These are phyloP conservation scores for Carex scoparia DNA, from an alignment of 176 grass and related monocot genomes.

Conservation along the genomic window DNA sequence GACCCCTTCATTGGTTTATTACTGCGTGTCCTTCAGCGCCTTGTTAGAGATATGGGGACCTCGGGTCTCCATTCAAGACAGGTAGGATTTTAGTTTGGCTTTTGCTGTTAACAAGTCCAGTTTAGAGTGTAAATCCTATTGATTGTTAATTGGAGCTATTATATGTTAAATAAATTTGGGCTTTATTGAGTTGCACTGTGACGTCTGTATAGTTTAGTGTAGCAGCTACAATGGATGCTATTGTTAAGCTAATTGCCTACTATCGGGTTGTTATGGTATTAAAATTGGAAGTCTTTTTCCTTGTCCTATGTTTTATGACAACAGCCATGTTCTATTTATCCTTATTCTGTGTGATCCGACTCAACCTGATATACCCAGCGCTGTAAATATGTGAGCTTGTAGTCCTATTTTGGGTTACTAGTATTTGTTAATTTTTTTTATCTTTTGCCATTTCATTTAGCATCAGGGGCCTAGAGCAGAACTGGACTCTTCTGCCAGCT, in stretches of 20 bases:
- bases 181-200: not conserved
- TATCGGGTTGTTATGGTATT: not conserved
- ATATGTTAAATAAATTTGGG: not conserved
- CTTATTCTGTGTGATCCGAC: not conserved
- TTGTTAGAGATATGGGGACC: conserved; percentile 92
- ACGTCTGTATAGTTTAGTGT: not conserved
- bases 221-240: not conserved
- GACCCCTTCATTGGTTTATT: conserved; percentile 75
- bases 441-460: conserved; percentile 17
- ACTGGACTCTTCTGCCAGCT: conserved; percentile 71
- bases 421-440: not conserved
- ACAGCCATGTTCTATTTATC: not conserved
- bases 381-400: not conserved
- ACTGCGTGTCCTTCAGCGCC: conserved; percentile 83
- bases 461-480: conserved; percentile 85
- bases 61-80: conserved; percentile 64
- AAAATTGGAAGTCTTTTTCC: not conserved
- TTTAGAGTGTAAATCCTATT: not conserved
- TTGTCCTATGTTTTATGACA: not conserved
- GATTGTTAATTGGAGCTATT: not conserved
- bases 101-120: not conserved
- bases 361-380: not conserved
- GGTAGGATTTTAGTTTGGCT: conserved; percentile 41
- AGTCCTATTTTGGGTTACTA: not conserved
- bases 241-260: not conserved